Base-by-base conservation (phyloP, 148 eudicot species). In the Arbutus unedo region DNA sequence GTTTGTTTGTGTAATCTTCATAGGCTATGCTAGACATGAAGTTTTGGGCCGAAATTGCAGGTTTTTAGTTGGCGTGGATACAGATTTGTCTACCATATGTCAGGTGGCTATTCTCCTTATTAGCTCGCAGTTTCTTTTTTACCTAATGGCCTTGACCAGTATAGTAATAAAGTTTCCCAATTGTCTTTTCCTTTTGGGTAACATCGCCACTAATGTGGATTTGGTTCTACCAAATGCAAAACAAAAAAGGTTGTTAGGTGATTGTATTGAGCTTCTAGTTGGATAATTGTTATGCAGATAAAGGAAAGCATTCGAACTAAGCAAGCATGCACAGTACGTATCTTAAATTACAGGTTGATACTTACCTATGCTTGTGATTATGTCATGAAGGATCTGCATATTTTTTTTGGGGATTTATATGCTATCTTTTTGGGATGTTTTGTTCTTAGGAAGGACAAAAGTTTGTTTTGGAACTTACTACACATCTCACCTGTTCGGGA, bases 1-100 rank as follows among this genome's bases (percentile, higher is more conserved):
- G 64, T 43, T 60, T 70, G 0, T 64, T 76, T 60, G 71, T 49
- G n/a, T 3, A 23, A 66, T 56, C 62, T 79, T 77, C 68, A 78
- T 84, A 95, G 98, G 98, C 44, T 95, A 91, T 88, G 85, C 81
- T 81, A 88, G 93, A 88, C 93, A 90, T 78, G 98, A 95, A 90
- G 94, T 94, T 72, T 82, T 93, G 90, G 98, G 96, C 77, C 87
- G 85, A 74, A 87, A 87, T 80, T 87, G 93, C 85, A 89, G 94
- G 82, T 93, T 93, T 79, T 81, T 93, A 79, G 87, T 94, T 71
- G 93, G 94, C 76, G 76, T 56, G 41, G 88, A 92, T 62, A 94
- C 96, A 0, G 92, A 93, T 85, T 53, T 88, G 53, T 86, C 88
- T 64, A 83, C 89, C 45, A 87, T 88, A 84, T 86, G 78, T 62